Base-by-base conservation (phyloP, 331 rosid genomes). In the Acacia pycnantha region DNA sequence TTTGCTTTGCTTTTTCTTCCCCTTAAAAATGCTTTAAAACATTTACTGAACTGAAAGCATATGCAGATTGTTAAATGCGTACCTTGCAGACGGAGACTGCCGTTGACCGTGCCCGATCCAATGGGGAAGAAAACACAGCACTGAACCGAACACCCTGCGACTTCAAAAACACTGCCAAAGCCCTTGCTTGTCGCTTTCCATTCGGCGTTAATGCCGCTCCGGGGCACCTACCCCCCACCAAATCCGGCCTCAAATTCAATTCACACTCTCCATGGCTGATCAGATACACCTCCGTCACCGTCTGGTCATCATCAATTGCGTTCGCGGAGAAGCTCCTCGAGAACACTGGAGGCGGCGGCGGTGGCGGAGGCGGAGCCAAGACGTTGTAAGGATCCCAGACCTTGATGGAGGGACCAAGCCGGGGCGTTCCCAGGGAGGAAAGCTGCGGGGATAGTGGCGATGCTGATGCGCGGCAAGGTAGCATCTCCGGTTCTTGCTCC, bases 301-400 rank as follows among this genome's bases (percentile, higher is more conserved):
- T 71, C 79, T 87, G 90, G 68, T 92, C 98, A 33, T 70, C 87
- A 37, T 83, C 93, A 76, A 83, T 81, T 19, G 84, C 85, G 76
- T 80, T 84, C 21, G 87, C 84, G 5, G 93, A 92, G 87, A 86
- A 94, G 88, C 87, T 90, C 51, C 97, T 84, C 24, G 94, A 86
- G 77, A 94, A 89, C n/a, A 78, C 86, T 2, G 92, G 85, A 29
- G 76, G 90, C 2, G 76, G 76, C 1, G 76, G 76, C 2, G 15
- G 76, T 26, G 76, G 76, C 40, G 88, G 88, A 26, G 96, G 94
- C 14, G 97, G 98, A 0, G 94, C 93, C 13, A 96, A 79, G 29
- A 96, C 98, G 58, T 96, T 96, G 89, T 96, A 96, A 7, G 99
- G 99, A 71, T 96, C 99, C 97, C 97, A 96, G 8, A 96, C 99